Conservation (phyloP, 768 basidiomycete species). For the Boletus barrowsii region DNA sequence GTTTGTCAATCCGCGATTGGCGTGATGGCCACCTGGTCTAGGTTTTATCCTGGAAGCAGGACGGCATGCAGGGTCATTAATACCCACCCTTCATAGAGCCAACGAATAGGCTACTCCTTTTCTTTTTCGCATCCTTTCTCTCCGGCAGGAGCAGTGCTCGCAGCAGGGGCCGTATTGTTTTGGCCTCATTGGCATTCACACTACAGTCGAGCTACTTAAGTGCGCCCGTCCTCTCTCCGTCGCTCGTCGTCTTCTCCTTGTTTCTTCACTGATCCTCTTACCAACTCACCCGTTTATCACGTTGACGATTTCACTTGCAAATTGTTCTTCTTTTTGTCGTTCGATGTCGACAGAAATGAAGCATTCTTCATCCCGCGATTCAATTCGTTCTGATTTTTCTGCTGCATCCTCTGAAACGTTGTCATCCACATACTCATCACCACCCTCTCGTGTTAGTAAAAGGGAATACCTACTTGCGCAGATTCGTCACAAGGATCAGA, state of each 20-base stretch:
- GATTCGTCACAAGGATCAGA: conserved; percentile 81
- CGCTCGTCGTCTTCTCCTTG: neutral
- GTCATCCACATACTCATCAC: conserved; percentile 30
- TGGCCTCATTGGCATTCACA: neutral
- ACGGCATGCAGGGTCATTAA: conserved; percentile 4
- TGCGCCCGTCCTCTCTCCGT: neutral
- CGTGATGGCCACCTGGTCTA: conserved; percentile 7
- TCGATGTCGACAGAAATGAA: conserved; percentile 14
- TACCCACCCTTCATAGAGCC: neutral
- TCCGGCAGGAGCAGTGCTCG: conserved; percentile 12
- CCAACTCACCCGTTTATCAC: neutral
- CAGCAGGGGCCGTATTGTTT: conserved; percentile 9
- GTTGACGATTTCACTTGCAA: no score
- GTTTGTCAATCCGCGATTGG: conserved; percentile 15
- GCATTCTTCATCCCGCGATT: conserved; percentile 16
- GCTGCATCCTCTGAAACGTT: conserved; percentile 38
- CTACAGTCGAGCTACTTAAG: conserved; percentile 22
- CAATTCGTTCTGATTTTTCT: conserved; percentile 22
- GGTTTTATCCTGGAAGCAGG: conserved; percentile 12
- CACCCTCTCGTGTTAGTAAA: conserved; percentile 52
- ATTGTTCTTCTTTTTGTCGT: neutral
- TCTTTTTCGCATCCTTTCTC: neutral
- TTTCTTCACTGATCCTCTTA: neutral
- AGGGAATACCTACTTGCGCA: conserved; percentile 83
- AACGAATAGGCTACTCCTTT: neutral